Percentiles rank a stretch among this genome's conserved stretches.
Evolutionary conservation across 163 green algal genomes (phyloP).

Genomic region (Chlorella variabilis): DNA sequence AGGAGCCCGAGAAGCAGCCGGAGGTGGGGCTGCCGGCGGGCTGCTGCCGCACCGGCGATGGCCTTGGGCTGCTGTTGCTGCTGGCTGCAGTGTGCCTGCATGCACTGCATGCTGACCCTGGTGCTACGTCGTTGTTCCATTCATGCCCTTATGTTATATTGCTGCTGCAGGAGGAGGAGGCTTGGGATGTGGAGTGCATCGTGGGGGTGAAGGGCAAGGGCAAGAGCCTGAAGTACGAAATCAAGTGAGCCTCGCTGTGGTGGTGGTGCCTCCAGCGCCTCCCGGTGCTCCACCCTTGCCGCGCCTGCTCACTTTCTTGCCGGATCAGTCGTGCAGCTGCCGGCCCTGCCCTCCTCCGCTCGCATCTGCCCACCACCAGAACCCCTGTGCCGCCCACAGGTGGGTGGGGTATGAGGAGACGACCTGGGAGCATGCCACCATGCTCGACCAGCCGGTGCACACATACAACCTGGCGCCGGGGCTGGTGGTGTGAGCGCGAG

Average conservation of each 20-base stretch:
- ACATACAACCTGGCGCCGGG: background rate
- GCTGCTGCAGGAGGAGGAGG: background rate
- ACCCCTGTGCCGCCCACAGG: background rate
- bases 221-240: background rate
- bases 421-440: constrained; percentile 14
- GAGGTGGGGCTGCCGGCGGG: too few species aligned
- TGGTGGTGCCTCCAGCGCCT: too few species aligned
- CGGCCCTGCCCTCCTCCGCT: too few species aligned
- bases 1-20: background rate
- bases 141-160: background rate
- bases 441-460: constrained; percentile 11
- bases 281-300: too few species aligned
- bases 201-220: background rate
- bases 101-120: too few species aligned
- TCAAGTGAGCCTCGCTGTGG: constrained; percentile 3
- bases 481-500: background rate
- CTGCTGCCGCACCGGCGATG: too few species aligned
- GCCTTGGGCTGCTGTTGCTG: too few species aligned
- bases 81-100: too few species aligned
- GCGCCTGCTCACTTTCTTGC: too few species aligned
- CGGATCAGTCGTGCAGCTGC: too few species aligned
- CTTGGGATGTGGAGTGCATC: background rate
- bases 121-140: too few species aligned
- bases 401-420: constrained; percentile 11
- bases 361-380: too few species aligned